Percentiles rank a stretch among this genome's conserved stretches.
Evolutionary conservation across 2,329 filamentous ascomycete species (phyloP).

Genomic region (Elsinoe batatas): DNA sequence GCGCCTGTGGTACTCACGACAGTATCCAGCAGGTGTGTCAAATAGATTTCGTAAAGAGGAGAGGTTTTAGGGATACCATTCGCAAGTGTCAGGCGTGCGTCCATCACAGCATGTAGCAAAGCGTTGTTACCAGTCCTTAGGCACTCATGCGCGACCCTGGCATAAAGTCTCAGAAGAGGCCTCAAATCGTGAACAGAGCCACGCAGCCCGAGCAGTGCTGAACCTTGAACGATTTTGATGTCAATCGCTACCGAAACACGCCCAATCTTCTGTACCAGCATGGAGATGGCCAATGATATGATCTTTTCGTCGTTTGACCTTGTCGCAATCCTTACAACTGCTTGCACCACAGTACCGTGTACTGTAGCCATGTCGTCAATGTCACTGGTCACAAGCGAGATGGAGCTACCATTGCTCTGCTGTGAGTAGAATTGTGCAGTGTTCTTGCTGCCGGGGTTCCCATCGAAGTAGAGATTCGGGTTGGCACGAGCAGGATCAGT

Average conservation of each 20-base stretch:
- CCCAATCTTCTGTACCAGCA: constrained; percentile 90
- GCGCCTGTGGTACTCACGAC: constrained; percentile 73
- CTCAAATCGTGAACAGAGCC: constrained; percentile 77
- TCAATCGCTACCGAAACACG: constrained; percentile 75
- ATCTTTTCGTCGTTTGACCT: constrained; percentile 83
- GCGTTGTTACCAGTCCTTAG: constrained; percentile 57
- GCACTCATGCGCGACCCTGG: constrained; percentile 63
- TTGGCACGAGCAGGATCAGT: constrained; percentile 43
- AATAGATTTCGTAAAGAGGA: constrained; percentile 70
- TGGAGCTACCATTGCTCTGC: constrained; percentile 53
- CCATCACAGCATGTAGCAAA: constrained; percentile 64
- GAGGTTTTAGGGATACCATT: constrained; percentile 57
- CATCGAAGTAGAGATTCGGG: constrained; percentile 39
- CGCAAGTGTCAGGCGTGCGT: constrained; percentile 71
- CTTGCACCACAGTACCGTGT: constrained; percentile 84
- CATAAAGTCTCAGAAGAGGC: constrained; percentile 74
- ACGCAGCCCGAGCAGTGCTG: constrained; percentile 64
- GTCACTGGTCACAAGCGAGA: constrained; percentile 64
- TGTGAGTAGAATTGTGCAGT: constrained; percentile 21
- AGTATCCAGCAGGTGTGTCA: constrained; percentile 71
- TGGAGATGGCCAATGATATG: constrained; percentile 81
- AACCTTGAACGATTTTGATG: constrained; percentile 73
- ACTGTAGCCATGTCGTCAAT: constrained; percentile 71
- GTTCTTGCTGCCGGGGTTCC: constrained; percentile 23
- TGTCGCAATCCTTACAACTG: constrained; percentile 80